Conservation (phyloP, 805 yeast genomes). For the Wickerhamomyces sydowiorum region DNA sequence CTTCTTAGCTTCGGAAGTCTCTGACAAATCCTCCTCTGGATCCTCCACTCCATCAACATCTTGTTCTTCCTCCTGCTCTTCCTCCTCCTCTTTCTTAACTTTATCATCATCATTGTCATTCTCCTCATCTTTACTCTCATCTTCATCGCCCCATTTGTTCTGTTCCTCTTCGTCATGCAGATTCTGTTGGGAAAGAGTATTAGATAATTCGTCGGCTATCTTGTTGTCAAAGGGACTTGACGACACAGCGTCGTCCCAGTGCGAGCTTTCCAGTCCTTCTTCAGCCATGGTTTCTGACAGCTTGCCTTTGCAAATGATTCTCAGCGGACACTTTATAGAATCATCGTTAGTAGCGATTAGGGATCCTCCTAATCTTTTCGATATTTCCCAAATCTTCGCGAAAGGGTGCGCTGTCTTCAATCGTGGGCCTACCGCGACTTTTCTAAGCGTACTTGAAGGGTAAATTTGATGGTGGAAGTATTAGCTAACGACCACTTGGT, state of each 20-base stretch:
- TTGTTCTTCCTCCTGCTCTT: slow-evolving; percentile 3
- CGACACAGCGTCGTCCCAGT: slow-evolving; percentile 54
- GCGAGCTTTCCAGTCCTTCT: slow-evolving; percentile 48
- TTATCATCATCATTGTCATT: slow-evolving; percentile 4
- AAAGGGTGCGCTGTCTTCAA: background rate
- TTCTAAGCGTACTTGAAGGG: no score
- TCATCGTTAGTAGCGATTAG: no score
- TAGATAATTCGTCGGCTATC: slow-evolving; percentile 15
- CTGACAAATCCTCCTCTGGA: background rate
- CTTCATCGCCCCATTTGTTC: slow-evolving; percentile 6
- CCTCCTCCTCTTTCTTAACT: background rate
- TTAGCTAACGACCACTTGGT: no score
- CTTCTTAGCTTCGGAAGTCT: background rate
- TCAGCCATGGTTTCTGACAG: slow-evolving; percentile 28
- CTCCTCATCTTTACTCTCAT: slow-evolving; percentile 4
- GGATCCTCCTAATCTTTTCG: no score
- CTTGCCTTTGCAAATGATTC: background rate
- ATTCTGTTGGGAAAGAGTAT: slow-evolving; percentile 11
- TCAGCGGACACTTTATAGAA: no score
- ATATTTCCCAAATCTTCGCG: background rate
- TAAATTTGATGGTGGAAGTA: no score
- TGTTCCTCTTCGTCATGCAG: slow-evolving; percentile 2
- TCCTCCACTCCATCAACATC: slow-evolving; percentile 1
- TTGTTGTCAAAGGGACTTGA: slow-evolving; percentile 22
- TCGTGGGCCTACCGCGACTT: no score